phyloP scores from a whole-genome alignment of 352 stramenopile species.

The Phytophthora pinifolia region DNA sequence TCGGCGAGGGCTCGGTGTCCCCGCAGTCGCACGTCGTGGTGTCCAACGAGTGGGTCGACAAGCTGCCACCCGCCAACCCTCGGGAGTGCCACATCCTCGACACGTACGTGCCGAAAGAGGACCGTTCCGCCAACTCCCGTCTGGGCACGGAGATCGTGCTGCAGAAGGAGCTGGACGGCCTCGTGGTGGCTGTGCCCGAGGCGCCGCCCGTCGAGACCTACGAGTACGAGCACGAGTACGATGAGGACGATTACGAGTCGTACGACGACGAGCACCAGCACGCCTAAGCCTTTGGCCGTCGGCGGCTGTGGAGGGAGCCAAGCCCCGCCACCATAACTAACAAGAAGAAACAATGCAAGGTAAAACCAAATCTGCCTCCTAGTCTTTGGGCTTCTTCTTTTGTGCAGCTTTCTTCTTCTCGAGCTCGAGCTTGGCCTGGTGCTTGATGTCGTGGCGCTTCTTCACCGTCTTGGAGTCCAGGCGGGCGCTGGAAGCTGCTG shows the following conservation, averaged over 20 bases:
- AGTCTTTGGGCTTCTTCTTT: constrained; percentile 50
- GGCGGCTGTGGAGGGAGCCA: constrained; percentile 6
- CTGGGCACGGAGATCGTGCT: constrained; percentile 88
- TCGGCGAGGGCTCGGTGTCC: constrained; percentile 80
- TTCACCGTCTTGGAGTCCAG: constrained; percentile 35
- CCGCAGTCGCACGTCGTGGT: constrained; percentile 87
- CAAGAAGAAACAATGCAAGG: constrained; percentile 24
- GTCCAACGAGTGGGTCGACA: constrained; percentile 87
- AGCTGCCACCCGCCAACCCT: constrained; percentile 63
- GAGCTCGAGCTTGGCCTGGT: constrained; percentile 53
- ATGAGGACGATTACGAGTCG: constrained; percentile 77
- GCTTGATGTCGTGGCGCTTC: constrained; percentile 67
- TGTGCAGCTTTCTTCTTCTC: constrained; percentile 59
- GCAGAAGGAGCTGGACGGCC: constrained; percentile 83
- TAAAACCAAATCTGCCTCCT: constrained; percentile 13
- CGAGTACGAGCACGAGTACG: constrained; percentile 85
- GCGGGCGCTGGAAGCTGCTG: background rate
- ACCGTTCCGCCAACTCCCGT: constrained; percentile 83
- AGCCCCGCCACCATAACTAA: constrained; percentile 25
- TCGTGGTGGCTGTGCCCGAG: constrained; percentile 87
- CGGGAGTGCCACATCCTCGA: constrained; percentile 81
- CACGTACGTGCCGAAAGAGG: constrained; percentile 74
- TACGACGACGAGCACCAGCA: constrained; percentile 72
- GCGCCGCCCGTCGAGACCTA: constrained; percentile 82
- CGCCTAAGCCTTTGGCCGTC: constrained; percentile 17